Conservation (phyloP, 2,329 filamentous ascomycete genomes). For the Ceratocystis papillata region DNA sequence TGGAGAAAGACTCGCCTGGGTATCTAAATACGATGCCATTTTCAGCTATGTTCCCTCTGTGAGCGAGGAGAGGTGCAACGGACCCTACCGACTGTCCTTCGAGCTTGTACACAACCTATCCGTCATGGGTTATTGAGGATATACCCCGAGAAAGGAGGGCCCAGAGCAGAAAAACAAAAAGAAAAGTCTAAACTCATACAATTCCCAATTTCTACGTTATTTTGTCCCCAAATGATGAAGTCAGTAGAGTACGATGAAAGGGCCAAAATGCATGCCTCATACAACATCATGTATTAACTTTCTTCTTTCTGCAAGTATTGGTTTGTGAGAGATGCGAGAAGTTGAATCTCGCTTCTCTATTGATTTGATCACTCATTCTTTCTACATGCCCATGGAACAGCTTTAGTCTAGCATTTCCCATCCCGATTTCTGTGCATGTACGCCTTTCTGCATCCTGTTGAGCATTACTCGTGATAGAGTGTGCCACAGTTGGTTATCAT, state of each 20-base stretch:
- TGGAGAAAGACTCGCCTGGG: slow-evolving; percentile 99
- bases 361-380: no score
- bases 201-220: slow-evolving; percentile 19
- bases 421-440: no score
- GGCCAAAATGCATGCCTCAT: no score
- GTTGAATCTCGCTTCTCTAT: no score
- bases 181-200: slow-evolving; percentile 22
- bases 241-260: neutral
- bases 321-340: no score
- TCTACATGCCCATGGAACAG: no score
- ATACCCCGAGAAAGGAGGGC: slow-evolving; percentile 22
- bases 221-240: slow-evolving; percentile 16
- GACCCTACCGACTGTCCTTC: slow-evolving; percentile 19
- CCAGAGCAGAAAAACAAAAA: slow-evolving; percentile 17
- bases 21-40: slow-evolving; percentile 55
- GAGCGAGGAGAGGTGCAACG: slow-evolving; percentile 22
- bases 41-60: slow-evolving; percentile 24
- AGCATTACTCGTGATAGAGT: no score
- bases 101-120: slow-evolving; percentile 20
- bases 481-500: no score
- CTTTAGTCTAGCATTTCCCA: no score
- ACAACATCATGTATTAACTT: no score
- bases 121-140: slow-evolving; percentile 22
- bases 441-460: no score
- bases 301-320: no score